Conservation (phyloP, 768 basidiomycete genomes). For the Boletus sp. region DNA sequence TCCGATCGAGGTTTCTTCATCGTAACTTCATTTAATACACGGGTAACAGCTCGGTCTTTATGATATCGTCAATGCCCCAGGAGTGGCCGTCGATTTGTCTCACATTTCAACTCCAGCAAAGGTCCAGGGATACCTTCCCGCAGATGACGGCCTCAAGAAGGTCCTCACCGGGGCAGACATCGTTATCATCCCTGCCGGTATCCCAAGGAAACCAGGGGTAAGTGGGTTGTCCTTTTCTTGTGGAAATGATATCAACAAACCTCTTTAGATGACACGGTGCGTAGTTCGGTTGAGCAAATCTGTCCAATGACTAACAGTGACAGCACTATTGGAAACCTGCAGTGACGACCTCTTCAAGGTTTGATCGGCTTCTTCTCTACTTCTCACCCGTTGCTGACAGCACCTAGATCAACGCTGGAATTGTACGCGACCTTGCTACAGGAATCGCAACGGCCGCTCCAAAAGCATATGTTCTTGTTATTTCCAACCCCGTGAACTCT, state of each 20-base stretch:
- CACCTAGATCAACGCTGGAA: conserved; percentile 91
- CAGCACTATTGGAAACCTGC: conserved; percentile 4
- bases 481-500: conserved; percentile 99
- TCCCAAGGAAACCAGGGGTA: conserved; percentile 93
- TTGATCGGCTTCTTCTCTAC: conserved; percentile 10
- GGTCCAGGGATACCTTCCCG: conserved; percentile 76
- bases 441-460: conserved; percentile 83
- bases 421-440: conserved; percentile 89
- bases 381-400: neutral
- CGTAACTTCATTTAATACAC: conserved; percentile 1
- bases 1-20: neutral
- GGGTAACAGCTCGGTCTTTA: conserved; percentile 70
- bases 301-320: conserved; percentile 9
- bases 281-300: conserved; percentile 9
- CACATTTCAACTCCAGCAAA: conserved; percentile 90
- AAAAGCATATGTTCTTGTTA: conserved; percentile 92
- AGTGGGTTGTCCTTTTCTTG: conserved; percentile 30
- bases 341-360: conserved; percentile 98
- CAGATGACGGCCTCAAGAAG: conserved; percentile 81
- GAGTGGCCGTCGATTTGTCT: conserved; percentile 92
- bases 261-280: conserved; percentile 50
- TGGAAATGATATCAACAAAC: neutral
- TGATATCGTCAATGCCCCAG: conserved; percentile 98
- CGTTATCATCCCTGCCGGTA: conserved; percentile 94
- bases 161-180: conserved; percentile 82